These are phyloP conservation scores for Cystobasidium tubakii DNA, from an alignment of 768 basidiomycete genomes.

Conservation along the genomic window DNA sequence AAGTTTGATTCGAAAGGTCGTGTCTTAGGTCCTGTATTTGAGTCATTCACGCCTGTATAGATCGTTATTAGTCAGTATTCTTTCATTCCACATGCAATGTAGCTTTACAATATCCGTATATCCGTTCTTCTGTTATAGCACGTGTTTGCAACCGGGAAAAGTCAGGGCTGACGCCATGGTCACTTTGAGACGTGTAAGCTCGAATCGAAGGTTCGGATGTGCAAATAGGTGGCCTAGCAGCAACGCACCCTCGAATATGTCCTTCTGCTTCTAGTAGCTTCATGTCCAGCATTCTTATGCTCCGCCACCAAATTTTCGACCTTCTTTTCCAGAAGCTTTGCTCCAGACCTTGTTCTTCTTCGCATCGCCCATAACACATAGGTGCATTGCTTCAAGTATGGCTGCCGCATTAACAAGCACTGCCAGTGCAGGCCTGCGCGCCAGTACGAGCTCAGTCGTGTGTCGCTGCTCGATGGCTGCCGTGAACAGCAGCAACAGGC, in stretches of 20 bases:
- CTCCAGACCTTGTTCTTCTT: neutral
- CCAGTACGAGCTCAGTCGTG: constrained; percentile 4
- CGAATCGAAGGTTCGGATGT: too few species aligned
- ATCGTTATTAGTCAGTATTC: too few species aligned
- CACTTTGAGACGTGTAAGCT: too few species aligned
- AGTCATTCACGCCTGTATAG: neutral
- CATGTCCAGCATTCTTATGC: neutral
- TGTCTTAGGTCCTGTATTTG: constrained; percentile 46
- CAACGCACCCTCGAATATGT: too few species aligned
- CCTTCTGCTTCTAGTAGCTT: neutral
- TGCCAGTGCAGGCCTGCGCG: constrained; percentile 2
- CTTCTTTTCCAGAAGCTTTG: neutral
- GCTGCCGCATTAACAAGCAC: neutral
- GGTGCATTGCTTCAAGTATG: neutral
- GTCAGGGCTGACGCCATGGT: too few species aligned
- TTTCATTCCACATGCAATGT: too few species aligned
- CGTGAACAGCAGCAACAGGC: neutral
- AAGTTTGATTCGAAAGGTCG: constrained; percentile 54
- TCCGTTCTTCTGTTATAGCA: too few species aligned
- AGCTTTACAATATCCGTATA: too few species aligned
- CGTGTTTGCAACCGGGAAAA: too few species aligned
- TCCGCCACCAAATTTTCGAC: neutral
- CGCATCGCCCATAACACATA: neutral
- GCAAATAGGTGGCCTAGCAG: too few species aligned
- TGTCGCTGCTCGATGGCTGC: constrained; percentile 4